A percentile compares a stretch with the other conserved stretches of the same genome.
These are phyloP conservation scores for Solanum chiquidenum DNA, from an alignment of 257 asterid genomes.

Conservation along the genomic window DNA sequence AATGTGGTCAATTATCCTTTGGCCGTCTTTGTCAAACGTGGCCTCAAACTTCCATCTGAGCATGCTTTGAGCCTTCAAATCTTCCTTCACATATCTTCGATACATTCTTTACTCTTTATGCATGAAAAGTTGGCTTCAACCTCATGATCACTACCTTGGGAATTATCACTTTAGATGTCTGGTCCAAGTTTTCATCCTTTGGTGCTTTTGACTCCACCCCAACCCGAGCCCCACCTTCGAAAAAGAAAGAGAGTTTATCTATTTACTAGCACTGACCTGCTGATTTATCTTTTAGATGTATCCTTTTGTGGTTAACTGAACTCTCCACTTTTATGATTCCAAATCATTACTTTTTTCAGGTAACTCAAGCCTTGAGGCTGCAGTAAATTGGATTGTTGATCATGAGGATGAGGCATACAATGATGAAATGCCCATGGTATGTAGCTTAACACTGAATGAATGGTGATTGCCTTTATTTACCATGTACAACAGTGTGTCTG, in stretches of 20 bases:
- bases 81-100: neutral
- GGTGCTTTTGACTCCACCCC: neutral
- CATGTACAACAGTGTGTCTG: neutral
- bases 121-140: neutral
- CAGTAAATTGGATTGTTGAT: constrained; percentile 57
- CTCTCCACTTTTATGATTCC: neutral
- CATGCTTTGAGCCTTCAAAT: neutral
- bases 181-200: neutral
- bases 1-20: neutral
- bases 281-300: neutral
- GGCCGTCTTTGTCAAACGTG: neutral
- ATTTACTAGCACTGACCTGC: neutral
- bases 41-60: neutral
- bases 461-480: neutral
- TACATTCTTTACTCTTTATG: neutral
- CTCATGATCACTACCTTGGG: neutral
- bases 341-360: constrained; percentile 24
- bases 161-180: neutral
- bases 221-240: neutral
- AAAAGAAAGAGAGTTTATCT: neutral
- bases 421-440: constrained; percentile 35
- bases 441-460: constrained; percentile 5
- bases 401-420: constrained; percentile 35
- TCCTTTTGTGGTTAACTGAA: neutral
- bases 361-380: constrained; percentile 59